Conservation (phyloP, 768 basidiomycete genomes). For the Tylopilus sp. region DNA sequence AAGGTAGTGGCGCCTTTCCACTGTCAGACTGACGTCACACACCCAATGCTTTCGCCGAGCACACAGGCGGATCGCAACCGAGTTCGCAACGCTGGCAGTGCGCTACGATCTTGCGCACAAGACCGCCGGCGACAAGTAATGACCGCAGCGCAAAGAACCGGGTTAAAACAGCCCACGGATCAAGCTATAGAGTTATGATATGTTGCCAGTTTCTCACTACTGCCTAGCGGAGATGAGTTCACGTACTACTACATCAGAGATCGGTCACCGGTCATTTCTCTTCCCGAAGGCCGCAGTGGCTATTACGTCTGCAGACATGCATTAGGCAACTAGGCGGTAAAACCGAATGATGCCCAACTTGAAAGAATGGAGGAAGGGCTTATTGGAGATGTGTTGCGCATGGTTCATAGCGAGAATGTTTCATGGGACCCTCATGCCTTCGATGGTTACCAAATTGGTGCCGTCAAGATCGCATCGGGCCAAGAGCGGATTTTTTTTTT, state of each 20-base stretch:
- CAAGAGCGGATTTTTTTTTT: background rate
- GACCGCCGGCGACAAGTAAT: too few relatives aligned
- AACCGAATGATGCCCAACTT: background rate
- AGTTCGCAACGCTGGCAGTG: too few relatives aligned
- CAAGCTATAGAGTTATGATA: background rate
- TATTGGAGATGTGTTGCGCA: background rate
- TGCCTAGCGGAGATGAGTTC: background rate
- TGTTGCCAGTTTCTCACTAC: background rate
- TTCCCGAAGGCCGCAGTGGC: too few relatives aligned
- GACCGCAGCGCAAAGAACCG: too few relatives aligned
- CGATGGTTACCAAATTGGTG: background rate
- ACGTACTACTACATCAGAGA: background rate
- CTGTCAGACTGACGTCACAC: too few relatives aligned
- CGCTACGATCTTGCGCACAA: too few relatives aligned
- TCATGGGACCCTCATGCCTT: too few relatives aligned
- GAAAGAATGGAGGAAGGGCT: background rate
- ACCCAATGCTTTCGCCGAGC: background rate
- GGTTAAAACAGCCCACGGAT: background rate
- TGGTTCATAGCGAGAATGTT: background rate
- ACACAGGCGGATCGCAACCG: too few relatives aligned
- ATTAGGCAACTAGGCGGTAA: background rate
- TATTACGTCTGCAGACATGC: background rate
- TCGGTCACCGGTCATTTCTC: background rate
- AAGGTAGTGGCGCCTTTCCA: background rate
- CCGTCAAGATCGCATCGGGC: background rate